Evolutionary conservation across 139 green algal species (phyloP).

Genomic region (Bryopsis sp.): DNA sequence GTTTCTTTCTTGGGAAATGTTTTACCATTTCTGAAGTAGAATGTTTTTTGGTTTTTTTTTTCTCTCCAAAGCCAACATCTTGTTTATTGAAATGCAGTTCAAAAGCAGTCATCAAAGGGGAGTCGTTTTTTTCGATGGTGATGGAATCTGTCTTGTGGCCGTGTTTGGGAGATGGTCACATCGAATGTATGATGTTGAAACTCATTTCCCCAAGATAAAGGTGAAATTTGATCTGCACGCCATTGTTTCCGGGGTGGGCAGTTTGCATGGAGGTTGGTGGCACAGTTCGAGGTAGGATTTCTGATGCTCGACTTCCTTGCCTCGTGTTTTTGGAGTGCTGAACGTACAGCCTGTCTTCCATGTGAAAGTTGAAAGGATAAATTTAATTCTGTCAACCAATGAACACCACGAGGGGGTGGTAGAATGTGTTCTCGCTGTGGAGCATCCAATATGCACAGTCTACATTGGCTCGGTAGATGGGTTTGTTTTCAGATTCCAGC

Average conservation of each 20-base stretch:
- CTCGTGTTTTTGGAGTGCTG: no score
- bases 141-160: background rate
- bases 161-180: background rate
- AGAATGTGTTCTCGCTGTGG: background rate
- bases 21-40: no score
- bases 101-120: background rate
- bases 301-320: no score
- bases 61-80: no score
- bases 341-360: no score
- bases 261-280: no score
- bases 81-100: background rate
- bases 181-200: background rate
- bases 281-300: background rate
- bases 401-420: background rate
- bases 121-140: background rate
- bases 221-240: no score
- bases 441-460: background rate
- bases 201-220: background rate
- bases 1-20: no score
- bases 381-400: background rate
- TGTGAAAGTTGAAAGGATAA: background rate
- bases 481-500: background rate
- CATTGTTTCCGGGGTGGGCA: no score
- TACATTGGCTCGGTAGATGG: background rate
- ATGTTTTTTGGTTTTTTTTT: no score